Evolutionary conservation across 148 eudicot genomes (phyloP), one percentile per base, ranked within the genome.

Genomic region (Mesembryanthemum crystallinum): DNA sequence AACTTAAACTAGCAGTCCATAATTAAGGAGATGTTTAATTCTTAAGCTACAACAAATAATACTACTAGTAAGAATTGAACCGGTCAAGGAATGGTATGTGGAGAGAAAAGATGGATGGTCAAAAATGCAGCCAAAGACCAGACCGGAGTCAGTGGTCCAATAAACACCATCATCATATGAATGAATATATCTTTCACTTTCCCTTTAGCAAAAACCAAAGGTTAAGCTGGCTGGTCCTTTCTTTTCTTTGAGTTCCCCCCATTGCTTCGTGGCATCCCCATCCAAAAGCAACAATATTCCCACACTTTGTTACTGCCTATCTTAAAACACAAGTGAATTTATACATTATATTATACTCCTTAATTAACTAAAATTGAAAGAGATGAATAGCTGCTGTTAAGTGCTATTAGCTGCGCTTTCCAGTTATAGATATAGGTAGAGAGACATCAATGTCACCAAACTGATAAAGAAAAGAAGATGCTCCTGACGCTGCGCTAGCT

Each of bases 121-220:
- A 75, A 75, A 75, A 63, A 49, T 49, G 39, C 25, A 54, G 7
- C 64, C 45, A 35, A 75, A 75, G 71, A 73, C 77, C 52, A 3
- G 61, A 43, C 35, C 35, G 29, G 24, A 65, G n/a, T n/a, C n/a
- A n/a, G 78, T 28, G 60, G 78, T 33, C 78, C 78, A 66, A 71
- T 75, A 52, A 54, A 4, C 3, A 60, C 33, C 62, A 65, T 64
- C 49, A 64, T 18, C 61, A 57, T 23, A 57, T 21, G n/a, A 7
- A 57, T 54, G 57, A 64, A 64, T 59, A 64, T 59, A 69, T 33
- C 64, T 27, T 65, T 42, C 65, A 68, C 82, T 80, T 80, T 69
- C 45, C 43, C 78, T 80, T 80, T 80, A 69, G 35, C 74, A 73
- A 74, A 59, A 69, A 51, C 23, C 42, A 71, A 55, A 27, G 12